Conservation (phyloP, 306 rosid genomes). For the Cucumis cinereus region DNA sequence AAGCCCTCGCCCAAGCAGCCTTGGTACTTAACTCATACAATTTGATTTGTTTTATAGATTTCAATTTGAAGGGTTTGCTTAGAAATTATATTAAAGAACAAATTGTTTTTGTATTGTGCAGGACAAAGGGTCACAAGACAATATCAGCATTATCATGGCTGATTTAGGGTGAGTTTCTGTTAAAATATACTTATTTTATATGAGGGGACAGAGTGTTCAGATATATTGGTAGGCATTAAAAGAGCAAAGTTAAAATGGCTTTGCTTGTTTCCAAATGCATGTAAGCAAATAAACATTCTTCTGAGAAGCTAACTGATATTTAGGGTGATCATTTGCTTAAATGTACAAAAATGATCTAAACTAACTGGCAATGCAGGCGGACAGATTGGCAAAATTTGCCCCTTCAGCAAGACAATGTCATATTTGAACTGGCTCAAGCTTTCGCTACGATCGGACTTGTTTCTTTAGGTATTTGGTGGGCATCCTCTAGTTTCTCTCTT, state of each 20-base stretch:
- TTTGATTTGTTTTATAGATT: neutral
- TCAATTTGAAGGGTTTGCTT: neutral
- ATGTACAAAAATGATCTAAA: neutral
- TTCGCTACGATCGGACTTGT: neutral
- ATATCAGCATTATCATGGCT: constrained; percentile 81
- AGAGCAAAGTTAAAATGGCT: neutral
- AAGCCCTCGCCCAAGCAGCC: constrained; percentile 85
- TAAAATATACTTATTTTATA: neutral
- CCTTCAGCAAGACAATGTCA: neutral
- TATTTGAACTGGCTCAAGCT: constrained; percentile 10
- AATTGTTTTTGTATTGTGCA: constrained; percentile 16
- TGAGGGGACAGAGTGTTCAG: neutral
- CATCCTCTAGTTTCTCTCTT: constrained; percentile 1
- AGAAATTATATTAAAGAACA: neutral
- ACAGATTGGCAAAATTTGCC: constrained; percentile 8
- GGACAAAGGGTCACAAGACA: constrained; percentile 81
- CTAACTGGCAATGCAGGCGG: constrained; percentile 6
- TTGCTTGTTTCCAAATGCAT: constrained; percentile 3
- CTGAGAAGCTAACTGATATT: neutral
- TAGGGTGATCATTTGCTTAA: too few relatives aligned
- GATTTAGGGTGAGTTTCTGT: constrained; percentile 64
- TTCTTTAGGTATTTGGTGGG: constrained; percentile 9
- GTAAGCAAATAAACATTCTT: neutral
- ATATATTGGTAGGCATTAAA: neutral
- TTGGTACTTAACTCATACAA: constrained; percentile 28